Base-by-base conservation (phyloP, 768 basidiomycete species). In the Nevesoporus exiguus region DNA sequence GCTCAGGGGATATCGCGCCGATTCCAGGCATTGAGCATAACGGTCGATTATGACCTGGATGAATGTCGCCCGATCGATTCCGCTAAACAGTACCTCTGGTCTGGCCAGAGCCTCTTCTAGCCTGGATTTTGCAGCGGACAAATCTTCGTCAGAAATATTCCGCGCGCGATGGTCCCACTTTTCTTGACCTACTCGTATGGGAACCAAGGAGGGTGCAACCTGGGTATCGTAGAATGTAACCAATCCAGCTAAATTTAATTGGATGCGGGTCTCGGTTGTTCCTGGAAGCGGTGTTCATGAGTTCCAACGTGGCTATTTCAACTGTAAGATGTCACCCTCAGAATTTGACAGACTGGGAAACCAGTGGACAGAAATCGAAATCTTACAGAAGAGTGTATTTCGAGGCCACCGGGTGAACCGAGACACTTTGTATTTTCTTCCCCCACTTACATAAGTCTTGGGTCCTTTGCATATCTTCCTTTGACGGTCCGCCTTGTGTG, bases 371-470 rank as follows among this genome's bases (percentile, higher is more conserved):
- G 13, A 19, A 29, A 29, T 17, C 57, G 13, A 19, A 29, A 29
- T 17, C 57, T 59, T 25, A 60, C 59, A 8, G 1, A 29, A 8
- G 1, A 29, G 19, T 25, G 0, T 43, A 5, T 14, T 14, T 24
- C 33, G 29, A n/a, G 52, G 54, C 42, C 37, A 46, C 14, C 9
- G 9, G 10, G 13, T 29, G 21, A 29, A 37, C 17, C 27, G 52
- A 37, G 29, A 37, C 5, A 24, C 40, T 2, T 60, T 66, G 39
- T 69, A 70, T 27, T 63, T 54, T 43, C 67, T 68, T 10, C 76
- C 80, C n/a, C 76, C 79, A 80, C 4, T 55, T 51, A 47, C 75
- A 76, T 3, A 75, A 31, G 21, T 62, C 55, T 14, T 37, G 5
- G 24, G 71, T 68, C 24, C 73, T 60, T 30, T 60, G 44, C n/a